Conservation (phyloP, 345 rosid genomes). For the Eucalyptus globulus region DNA sequence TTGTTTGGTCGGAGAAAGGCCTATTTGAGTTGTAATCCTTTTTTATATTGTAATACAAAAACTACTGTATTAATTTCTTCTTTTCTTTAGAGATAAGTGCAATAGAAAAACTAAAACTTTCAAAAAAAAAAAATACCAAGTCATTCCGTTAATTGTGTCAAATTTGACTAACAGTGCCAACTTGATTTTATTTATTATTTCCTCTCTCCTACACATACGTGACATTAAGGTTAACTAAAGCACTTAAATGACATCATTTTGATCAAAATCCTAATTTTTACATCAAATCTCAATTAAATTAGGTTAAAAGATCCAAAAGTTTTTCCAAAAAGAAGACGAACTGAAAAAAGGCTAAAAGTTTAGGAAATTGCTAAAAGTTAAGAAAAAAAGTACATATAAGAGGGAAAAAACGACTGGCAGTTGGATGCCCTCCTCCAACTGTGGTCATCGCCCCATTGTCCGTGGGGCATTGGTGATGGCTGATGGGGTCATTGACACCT, state of each 20-base stretch:
- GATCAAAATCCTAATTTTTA: neutral
- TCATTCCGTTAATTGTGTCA: rapidly evolving
- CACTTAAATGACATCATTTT: neutral
- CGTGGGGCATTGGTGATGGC: too few species aligned
- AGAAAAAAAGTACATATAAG: neutral
- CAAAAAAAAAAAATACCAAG: too few species aligned
- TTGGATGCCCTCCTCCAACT: neutral
- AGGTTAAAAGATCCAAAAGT: neutral
- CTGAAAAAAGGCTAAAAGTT: neutral
- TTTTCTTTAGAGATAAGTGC: neutral
- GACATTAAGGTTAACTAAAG: neutral
- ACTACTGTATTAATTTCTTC: too few species aligned
- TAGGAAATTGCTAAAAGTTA: neutral
- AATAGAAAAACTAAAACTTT: too few species aligned
- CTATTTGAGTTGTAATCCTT: neutral
- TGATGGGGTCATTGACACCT: neutral
- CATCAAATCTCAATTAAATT: too few species aligned
- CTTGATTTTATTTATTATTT: neutral
- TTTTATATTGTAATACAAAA: neutral
- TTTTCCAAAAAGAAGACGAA: neutral
- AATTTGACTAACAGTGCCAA: neutral
- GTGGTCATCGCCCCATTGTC: neutral
- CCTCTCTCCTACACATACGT: neutral
- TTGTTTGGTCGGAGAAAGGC: too few species aligned
- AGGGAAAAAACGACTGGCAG: too few species aligned